A percentile compares a stretch with the other conserved stretches of the same genome.
These are phyloP conservation scores for Boletellus dicymbophilus DNA, from an alignment of 1,284 basidiomycete species.

Conservation along the genomic window DNA sequence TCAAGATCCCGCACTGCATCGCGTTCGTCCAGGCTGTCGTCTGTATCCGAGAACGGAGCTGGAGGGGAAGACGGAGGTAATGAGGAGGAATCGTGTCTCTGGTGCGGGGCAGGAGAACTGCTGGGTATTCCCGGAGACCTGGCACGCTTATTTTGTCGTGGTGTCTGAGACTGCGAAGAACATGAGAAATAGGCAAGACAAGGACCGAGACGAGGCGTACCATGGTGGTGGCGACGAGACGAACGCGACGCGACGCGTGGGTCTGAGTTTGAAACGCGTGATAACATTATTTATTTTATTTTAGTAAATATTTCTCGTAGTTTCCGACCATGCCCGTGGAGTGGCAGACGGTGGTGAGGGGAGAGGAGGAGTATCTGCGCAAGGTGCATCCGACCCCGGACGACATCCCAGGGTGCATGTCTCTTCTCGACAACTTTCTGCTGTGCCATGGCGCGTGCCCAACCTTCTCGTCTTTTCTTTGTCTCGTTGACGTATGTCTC, in stretches of 20 bases:
- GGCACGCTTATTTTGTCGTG: slow-evolving; percentile 59
- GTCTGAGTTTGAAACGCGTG: slow-evolving; percentile 38
- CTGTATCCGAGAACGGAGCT: slow-evolving; percentile 84
- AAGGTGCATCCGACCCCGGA: slow-evolving; percentile 69
- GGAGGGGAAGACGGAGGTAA: slow-evolving; percentile 84
- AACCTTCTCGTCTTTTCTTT: slow-evolving; percentile 3
- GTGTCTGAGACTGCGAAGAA: slow-evolving; percentile 36
- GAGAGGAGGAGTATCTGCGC: slow-evolving; percentile 67
- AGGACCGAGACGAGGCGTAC: slow-evolving; percentile 16
- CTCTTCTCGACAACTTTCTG: slow-evolving; percentile 77
- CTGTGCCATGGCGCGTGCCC: slow-evolving; percentile 67
- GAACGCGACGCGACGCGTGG: slow-evolving; percentile 34
- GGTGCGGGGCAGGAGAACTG: slow-evolving; percentile 51
- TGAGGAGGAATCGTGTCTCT: slow-evolving; percentile 63
- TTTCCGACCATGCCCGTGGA: slow-evolving; percentile 45
- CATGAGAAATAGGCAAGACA: neutral
- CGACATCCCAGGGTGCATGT: slow-evolving; percentile 83
- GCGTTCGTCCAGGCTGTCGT: slow-evolving; percentile 77
- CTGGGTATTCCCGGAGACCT: slow-evolving; percentile 58
- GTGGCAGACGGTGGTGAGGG: slow-evolving; percentile 54
- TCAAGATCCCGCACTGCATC: slow-evolving; percentile 74
- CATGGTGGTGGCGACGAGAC: slow-evolving; percentile 29
- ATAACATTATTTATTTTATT: neutral
- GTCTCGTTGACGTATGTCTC: slow-evolving; percentile 9
- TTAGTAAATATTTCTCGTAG: slow-evolving; percentile 1